Base-by-base conservation (phyloP, 129 eudicot genomes). In the Mikania micrantha region DNA sequence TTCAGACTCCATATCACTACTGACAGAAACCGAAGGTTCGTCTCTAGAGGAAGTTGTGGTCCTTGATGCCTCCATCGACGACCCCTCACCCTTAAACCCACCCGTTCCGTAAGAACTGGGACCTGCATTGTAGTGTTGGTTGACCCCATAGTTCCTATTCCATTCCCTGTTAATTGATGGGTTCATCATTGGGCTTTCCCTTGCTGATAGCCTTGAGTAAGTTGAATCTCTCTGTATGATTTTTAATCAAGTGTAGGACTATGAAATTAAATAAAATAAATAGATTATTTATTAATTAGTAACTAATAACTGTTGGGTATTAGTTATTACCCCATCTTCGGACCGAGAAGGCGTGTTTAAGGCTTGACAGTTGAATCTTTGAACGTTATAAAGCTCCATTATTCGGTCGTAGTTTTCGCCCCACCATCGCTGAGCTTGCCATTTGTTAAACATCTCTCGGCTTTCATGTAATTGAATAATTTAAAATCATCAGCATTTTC, bases 351-450 rank as follows among this genome's bases (percentile, higher is more conserved):
- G 96, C 12, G 97, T 91, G 83, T 82, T 75, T 36, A 87, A 62
- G 52, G 93, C 97, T 81, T 91, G 97, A 70, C 85, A 82, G 70
- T 85, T 91, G 82, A 91, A 87, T 81, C 82, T 91, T 69, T 91
- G 97, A 29, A 87, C 93, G 50, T 87, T 91, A 80, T 87, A 91
- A 60, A 91, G 93, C 82, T 87, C 97, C 97, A 91, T 91, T 40
- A 87, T 91, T 35, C 97, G 72, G 41, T 91, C 97, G 20, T 82
- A 91, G 67, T 91, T 91, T 65, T 91, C 97, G 11, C 95, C 96
- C 96, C 97, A 91, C 97, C 97, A 91, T 68, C 93, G 77, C 49
- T 87, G 95, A 70, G 97, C 97, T 91, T 91, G 90, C 97, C 97
- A 91, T 78, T 91, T 91, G 71, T 91, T 73, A 59, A 91, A 91